Percentiles rank a stretch among this genome's conserved stretches.
These are phyloP conservation scores for Entonaema liquescens DNA, from an alignment of 495 filamentous ascomycete species.

Conservation along the genomic window DNA sequence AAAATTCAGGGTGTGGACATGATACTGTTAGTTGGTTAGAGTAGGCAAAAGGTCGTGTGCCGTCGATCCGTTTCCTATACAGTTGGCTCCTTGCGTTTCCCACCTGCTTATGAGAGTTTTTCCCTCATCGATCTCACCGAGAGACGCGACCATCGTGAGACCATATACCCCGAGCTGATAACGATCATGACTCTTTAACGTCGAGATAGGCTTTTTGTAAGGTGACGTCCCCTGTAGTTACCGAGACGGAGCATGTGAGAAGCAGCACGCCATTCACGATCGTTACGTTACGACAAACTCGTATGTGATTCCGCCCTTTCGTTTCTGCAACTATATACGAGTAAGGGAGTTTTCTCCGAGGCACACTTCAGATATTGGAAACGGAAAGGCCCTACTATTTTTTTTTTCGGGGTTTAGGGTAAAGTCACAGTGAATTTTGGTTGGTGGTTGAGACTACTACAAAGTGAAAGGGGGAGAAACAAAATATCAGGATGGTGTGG, in stretches of 20 bases:
- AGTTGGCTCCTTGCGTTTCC: constrained; percentile 8
- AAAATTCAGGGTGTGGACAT: constrained; percentile 22
- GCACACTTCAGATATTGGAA: constrained; percentile 10
- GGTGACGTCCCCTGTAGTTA: constrained; percentile 28
- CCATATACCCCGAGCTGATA: constrained; percentile 21
- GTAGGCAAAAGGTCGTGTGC: constrained; percentile 36
- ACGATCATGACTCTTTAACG: constrained; percentile 26
- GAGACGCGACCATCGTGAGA: constrained; percentile 28
- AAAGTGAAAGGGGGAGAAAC: constrained; percentile 7
- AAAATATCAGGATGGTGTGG: constrained; percentile 33
- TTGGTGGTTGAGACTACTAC: not conserved
- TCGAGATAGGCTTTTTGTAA: constrained; percentile 31
- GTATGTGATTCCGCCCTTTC: constrained; percentile 35
- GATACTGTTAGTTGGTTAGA: constrained; percentile 11
- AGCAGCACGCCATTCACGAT: constrained; percentile 35
- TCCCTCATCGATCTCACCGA: constrained; percentile 12
- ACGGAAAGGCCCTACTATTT: constrained; percentile 5
- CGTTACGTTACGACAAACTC: constrained; percentile 39
- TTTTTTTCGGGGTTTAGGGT: not conserved
- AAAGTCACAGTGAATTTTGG: not conserved
- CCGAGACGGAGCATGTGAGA: constrained; percentile 27
- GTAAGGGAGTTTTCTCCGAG: not conserved
- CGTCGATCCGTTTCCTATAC: constrained; percentile 36
- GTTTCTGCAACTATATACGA: constrained; percentile 14
- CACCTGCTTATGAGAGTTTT: constrained; percentile 24